These are phyloP conservation scores for Chenopodium berlandieri DNA, from an alignment of 148 eudicot species.

Conservation along the genomic window DNA sequence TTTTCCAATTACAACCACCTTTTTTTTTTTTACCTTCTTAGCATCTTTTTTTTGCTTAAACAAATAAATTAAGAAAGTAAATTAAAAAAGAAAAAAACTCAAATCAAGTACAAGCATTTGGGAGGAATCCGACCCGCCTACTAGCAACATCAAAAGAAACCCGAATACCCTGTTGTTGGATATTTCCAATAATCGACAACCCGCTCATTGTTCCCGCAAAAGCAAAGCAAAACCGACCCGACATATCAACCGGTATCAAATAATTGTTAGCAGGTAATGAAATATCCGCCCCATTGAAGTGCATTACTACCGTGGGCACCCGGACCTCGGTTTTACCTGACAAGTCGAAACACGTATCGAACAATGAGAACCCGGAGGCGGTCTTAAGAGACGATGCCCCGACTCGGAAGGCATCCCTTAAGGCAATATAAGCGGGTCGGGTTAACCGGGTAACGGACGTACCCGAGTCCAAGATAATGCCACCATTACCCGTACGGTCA, in stretches of 20 bases:
- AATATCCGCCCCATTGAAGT: constrained; percentile 69
- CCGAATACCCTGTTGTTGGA: constrained; percentile 94
- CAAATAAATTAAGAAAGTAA: no score
- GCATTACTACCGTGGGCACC: constrained; percentile 92
- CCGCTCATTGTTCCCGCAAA: constrained; percentile 83
- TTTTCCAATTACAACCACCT: neutral
- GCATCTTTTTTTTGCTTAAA: neutral
- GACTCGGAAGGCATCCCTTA: constrained; percentile 64
- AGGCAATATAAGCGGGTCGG: constrained; percentile 70
- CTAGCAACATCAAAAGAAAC: constrained; percentile 70
- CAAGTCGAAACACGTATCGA: constrained; percentile 90
- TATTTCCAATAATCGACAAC: constrained; percentile 88
- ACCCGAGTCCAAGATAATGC: constrained; percentile 86
- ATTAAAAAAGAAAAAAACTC: neutral
- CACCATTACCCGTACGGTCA: constrained; percentile 68
- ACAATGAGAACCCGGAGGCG: constrained; percentile 66
- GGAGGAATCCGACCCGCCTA: constrained; percentile 76
- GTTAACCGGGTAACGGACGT: constrained; percentile 87
- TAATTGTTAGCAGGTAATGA: constrained; percentile 80
- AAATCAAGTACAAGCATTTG: constrained; percentile 54
- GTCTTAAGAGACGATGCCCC: constrained; percentile 59
- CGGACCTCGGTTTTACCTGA: constrained; percentile 75
- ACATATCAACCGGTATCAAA: constrained; percentile 83
- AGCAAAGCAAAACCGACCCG: constrained; percentile 85
- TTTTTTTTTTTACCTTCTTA: neutral